A percentile compares a stretch with the other conserved stretches of the same genome.
Evolutionary conservation across 1,284 basidiomycete species (phyloP).

Genomic region (Coriolopsis trogii): DNA sequence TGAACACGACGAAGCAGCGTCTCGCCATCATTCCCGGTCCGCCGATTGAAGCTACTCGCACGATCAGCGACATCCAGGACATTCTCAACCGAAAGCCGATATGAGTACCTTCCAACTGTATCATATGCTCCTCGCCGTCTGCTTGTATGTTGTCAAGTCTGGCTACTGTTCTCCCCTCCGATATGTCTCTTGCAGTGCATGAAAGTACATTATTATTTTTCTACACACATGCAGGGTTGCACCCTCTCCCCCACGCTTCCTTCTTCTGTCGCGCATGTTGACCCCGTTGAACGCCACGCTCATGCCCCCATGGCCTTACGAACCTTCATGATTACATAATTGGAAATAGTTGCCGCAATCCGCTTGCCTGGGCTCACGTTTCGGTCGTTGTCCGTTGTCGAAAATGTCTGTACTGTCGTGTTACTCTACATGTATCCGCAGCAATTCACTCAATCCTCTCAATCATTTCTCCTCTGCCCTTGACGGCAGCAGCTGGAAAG

Average conservation of each 20-base stretch:
- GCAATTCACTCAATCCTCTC: slow-evolving; percentile 10
- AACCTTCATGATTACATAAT: slow-evolving; percentile 19
- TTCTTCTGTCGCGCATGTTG: slow-evolving; percentile 12
- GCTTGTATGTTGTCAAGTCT: slow-evolving; percentile 13
- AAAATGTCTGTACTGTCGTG: slow-evolving; percentile 25
- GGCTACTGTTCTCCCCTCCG: slow-evolving; percentile 2
- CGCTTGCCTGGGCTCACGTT: slow-evolving; percentile 8
- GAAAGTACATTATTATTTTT: slow-evolving; percentile 23
- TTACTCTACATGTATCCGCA: slow-evolving; percentile 23
- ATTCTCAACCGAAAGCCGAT: slow-evolving; percentile 65
- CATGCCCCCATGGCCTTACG: slow-evolving; percentile 24
- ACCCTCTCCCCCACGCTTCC: slow-evolving; percentile 15
- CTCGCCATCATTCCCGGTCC: slow-evolving; percentile 74
- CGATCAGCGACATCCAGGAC: slow-evolving; percentile 75
- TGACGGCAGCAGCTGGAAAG: too few species aligned
- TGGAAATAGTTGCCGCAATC: too few species aligned
- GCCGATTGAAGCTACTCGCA: slow-evolving; percentile 65
- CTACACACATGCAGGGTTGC: slow-evolving; percentile 20
- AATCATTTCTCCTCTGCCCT: slow-evolving; percentile 1
- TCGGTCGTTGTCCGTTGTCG: slow-evolving; percentile 4
- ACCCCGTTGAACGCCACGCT: slow-evolving; percentile 17
- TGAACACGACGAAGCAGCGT: slow-evolving; percentile 78
- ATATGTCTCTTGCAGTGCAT: slow-evolving; percentile 17
- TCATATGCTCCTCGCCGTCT: slow-evolving; percentile 3
- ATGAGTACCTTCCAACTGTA: slow-evolving; percentile 16